Evolutionary conservation across 176 grass and related monocot genomes (phyloP).

Genomic region (Alopecurus myosuroides): DNA sequence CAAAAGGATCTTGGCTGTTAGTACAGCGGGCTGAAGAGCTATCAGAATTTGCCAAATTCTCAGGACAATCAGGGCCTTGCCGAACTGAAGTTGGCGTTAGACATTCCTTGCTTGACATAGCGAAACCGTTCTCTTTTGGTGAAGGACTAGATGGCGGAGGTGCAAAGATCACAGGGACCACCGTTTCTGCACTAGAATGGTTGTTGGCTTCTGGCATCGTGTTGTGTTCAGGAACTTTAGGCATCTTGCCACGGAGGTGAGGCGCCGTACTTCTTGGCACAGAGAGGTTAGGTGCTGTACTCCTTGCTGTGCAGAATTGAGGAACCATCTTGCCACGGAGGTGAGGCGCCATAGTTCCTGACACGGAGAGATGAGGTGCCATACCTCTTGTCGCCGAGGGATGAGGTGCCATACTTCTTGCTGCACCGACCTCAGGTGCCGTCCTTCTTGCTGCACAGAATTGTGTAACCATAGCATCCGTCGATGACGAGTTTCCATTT

Average conservation of each 20-base stretch:
- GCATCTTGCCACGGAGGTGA: no score
- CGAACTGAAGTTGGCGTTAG: neutral
- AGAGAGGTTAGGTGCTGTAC: no score
- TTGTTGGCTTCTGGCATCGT: conserved; percentile 6
- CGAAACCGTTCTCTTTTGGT: neutral
- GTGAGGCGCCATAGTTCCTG: no score
- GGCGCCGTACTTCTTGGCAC: no score
- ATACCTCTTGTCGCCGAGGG: no score
- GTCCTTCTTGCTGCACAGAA: neutral
- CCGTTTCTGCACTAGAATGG: no score
- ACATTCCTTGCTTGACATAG: neutral
- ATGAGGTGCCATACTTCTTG: neutral
- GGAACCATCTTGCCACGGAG: conserved; percentile 15
- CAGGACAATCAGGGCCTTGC: neutral
- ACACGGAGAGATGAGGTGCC: no score
- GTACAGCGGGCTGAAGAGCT: neutral
- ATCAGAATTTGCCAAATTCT: neutral
- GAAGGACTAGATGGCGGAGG: neutral
- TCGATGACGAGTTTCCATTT: neutral
- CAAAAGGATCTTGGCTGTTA: neutral
- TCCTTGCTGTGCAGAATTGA: no score
- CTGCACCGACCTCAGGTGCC: neutral
- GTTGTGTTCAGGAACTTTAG: neutral
- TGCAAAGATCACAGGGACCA: neutral
- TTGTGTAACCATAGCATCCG: neutral